Percentiles rank a stretch among this genome's conserved stretches.
phyloP scores from a whole-genome alignment of 345 rosid species.

The Hevea brasiliensis region DNA sequence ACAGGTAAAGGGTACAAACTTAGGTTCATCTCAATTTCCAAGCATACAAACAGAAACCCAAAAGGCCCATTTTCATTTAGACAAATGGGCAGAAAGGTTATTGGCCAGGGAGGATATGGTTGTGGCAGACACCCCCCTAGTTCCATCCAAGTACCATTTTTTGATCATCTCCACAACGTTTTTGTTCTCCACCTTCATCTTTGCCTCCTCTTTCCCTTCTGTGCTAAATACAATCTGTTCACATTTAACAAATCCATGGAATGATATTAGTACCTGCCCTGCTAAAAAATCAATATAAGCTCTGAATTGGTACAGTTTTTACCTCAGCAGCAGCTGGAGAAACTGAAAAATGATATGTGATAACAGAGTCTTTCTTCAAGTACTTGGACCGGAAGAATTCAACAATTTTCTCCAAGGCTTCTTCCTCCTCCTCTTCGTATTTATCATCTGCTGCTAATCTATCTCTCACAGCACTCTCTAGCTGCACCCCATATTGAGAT shows the following conservation, averaged over 20 bases:
- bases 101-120: slow-evolving; percentile 61
- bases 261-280: background rate
- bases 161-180: slow-evolving; percentile 80
- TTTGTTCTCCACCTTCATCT: slow-evolving; percentile 57
- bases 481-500: slow-evolving; percentile 85
- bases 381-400: slow-evolving; percentile 87
- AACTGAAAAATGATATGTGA: slow-evolving; percentile 72
- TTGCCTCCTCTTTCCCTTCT: slow-evolving; percentile 70
- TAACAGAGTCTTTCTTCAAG: slow-evolving; percentile 63
- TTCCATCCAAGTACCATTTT: slow-evolving; percentile 87
- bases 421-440: slow-evolving; percentile 93
- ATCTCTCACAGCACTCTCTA: slow-evolving; percentile 82
- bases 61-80: slow-evolving; percentile 30
- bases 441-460: slow-evolving; percentile 75
- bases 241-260: background rate
- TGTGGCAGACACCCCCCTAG: slow-evolving; percentile 66
- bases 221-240: slow-evolving; percentile 51
- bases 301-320: background rate
- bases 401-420: slow-evolving; percentile 69
- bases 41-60: background rate
- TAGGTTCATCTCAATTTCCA: background rate
- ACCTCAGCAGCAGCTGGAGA: slow-evolving; percentile 58
- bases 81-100: slow-evolving; percentile 46
- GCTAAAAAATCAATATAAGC: no score
- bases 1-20: background rate